Evolutionary conservation across 2,329 filamentous ascomycete species (phyloP).

Genomic region (Apiospora sp.): DNA sequence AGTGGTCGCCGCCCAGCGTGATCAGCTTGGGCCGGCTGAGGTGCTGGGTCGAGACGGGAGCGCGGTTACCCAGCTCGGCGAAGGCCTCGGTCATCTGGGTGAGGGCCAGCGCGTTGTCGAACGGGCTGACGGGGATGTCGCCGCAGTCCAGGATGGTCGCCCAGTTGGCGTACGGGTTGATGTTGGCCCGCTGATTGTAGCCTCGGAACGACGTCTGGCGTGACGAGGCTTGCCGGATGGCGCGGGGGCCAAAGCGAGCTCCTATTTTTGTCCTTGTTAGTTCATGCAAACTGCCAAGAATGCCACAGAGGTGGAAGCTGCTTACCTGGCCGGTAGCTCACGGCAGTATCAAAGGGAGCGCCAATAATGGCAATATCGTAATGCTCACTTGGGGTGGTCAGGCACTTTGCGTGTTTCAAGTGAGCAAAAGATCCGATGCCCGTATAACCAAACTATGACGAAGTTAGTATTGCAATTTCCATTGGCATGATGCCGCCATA

Average conservation of each 20-base stretch:
- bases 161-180: constrained; percentile 87
- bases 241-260: constrained; percentile 85
- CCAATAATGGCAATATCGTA: constrained; percentile 79
- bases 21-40: constrained; percentile 63
- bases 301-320: background rate
- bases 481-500: background rate
- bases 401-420: constrained; percentile 72
- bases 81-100: constrained; percentile 86
- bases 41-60: constrained; percentile 42
- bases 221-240: constrained; percentile 83
- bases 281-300: background rate
- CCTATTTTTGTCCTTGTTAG: constrained; percentile 46
- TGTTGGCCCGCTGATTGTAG: constrained; percentile 81
- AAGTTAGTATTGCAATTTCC: background rate
- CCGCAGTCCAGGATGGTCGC: constrained; percentile 86
- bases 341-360: constrained; percentile 77
- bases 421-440: constrained; percentile 82
- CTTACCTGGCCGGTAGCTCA: constrained; percentile 72
- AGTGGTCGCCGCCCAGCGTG: constrained; percentile 78
- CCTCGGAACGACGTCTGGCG: constrained; percentile 82
- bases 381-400: constrained; percentile 67
- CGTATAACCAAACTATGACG: constrained; percentile 66
- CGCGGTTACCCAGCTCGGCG: constrained; percentile 65
- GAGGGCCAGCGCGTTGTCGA: constrained; percentile 84
- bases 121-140: constrained; percentile 85